Evolutionary conservation across 2,329 filamentous ascomycete species (phyloP), one percentile per base, ranked within the genome.

Genomic region (Sarocladium strictum): DNA sequence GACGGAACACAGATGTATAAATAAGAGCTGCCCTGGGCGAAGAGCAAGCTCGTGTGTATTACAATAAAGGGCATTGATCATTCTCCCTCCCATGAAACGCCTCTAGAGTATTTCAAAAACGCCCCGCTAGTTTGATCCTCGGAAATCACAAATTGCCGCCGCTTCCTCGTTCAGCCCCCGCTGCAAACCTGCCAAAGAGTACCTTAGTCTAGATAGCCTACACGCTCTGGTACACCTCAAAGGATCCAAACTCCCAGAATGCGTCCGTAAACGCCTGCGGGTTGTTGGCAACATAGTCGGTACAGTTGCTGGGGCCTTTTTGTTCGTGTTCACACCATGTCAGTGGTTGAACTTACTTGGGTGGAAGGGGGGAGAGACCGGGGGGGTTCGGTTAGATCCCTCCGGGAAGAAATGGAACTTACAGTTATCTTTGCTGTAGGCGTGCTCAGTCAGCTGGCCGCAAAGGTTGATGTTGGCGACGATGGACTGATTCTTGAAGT

Each of bases 391-490:
- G n/a, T n/a, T n/a, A n/a, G n/a, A n/a, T n/a, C n/a, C n/a, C n/a
- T n/a, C n/a, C n/a, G n/a, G n/a, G n/a, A n/a, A n/a, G n/a, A n/a
- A 17, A 7, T 9, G 23, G 6, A 10, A 63, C 67, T 65, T 62
- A 71, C 75, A 77, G 53, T 72, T 75, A 19, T 78, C 79, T 12
- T 66, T 59, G 2, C 68, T 67, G 60, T 76, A 82, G 32, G 70
- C 67, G 2, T 68, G 69, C 45, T 77, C 76, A 3, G 77, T 78
- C 59, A 80, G 72, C 38, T 77, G 66, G 0, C 84, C 85, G 59
- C 84, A 87, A 7, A 87, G 67, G 64, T 84, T 80, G 58, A 87
- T 86, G 61, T 87, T 86, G 40, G 76, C 76, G 58, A 87, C 76
- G 60, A 87, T 86, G 59, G 80, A 84, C 64, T 85, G 78, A 61